Percentiles rank a stretch among this genome's conserved stretches.
phyloP scores from a whole-genome alignment of 2,329 filamentous ascomycete genomes.

The Penicillium sp. region DNA sequence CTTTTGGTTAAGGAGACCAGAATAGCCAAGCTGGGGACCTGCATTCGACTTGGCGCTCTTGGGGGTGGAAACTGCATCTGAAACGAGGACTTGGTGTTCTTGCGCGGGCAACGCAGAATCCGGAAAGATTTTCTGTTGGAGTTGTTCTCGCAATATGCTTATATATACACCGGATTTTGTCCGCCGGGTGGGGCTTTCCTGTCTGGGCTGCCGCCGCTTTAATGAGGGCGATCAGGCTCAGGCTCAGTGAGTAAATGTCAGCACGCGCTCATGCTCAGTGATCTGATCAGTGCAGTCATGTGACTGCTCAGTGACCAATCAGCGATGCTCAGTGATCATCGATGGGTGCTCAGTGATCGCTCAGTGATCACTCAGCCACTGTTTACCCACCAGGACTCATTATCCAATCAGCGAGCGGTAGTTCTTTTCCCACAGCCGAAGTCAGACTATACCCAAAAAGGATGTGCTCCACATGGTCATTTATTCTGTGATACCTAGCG shows the following conservation, averaged over 20 bases:
- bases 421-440: no score
- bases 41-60: neutral
- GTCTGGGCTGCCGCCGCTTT: neutral
- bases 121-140: neutral
- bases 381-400: neutral
- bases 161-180: neutral
- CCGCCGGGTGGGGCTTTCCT: neutral
- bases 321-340: neutral
- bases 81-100: neutral
- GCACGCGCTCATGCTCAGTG: constrained; percentile 4
- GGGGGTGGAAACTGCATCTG: neutral
- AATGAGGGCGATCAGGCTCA: neutral
- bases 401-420: neutral
- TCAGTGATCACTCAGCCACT: neutral
- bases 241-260: constrained; percentile 4
- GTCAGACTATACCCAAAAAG: no score
- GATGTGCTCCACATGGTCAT: neutral
- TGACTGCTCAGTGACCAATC: neutral
- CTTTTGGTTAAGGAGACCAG: neutral
- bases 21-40: neutral
- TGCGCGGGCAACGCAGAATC: neutral
- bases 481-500: constrained; percentile 1
- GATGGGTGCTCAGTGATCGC: neutral
- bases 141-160: no score
- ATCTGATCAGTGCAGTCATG: neutral